A percentile compares a stretch with the other conserved stretches of the same genome.
Conservation (phyloP, 2,329 filamentous ascomycete species). For the Dendrostoma leiphaemia region DNA sequence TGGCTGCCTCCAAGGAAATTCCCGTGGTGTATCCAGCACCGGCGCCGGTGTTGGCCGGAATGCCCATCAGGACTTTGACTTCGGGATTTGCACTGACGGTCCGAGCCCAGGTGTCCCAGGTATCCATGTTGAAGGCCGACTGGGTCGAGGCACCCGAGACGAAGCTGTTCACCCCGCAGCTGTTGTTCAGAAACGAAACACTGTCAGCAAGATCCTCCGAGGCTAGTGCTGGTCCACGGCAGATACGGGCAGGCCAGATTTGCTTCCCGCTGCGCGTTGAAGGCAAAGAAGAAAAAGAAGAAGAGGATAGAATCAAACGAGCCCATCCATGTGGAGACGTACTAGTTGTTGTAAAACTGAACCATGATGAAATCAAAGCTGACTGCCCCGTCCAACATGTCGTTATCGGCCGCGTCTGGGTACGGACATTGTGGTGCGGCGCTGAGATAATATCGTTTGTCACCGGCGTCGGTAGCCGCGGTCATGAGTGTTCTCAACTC, state of each 20-base stretch:
- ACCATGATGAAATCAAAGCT: slow-evolving; percentile 60
- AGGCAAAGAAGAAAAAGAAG: background rate
- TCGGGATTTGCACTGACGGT: slow-evolving; percentile 53
- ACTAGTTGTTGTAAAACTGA: slow-evolving; percentile 68
- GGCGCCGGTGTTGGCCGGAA: slow-evolving; percentile 54
- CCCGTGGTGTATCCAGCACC: slow-evolving; percentile 55
- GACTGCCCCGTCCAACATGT: slow-evolving; percentile 53
- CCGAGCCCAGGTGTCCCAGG: slow-evolving; percentile 66
- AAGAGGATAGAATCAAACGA: no score
- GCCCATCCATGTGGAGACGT: no score
- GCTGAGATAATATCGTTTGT: slow-evolving; percentile 57
- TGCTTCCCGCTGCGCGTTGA: no score
- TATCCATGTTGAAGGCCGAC: slow-evolving; percentile 58
- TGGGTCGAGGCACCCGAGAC: slow-evolving; percentile 39
- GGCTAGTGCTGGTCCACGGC: no score
- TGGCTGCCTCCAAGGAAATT: slow-evolving; percentile 44
- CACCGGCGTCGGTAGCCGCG: slow-evolving; percentile 40
- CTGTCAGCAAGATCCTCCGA: no score
- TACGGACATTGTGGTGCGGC: slow-evolving; percentile 68
- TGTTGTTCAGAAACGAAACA: no score
- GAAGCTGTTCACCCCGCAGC: slow-evolving; percentile 57
- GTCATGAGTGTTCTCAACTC: slow-evolving; percentile 57
- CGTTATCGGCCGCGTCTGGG: slow-evolving; percentile 58
- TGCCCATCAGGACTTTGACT: slow-evolving; percentile 61
- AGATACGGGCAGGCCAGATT: no score